Percentiles rank a stretch among this genome's conserved stretches.
These are phyloP conservation scores for Candida sp. DNA, from an alignment of 1,139 yeast species.

Conservation along the genomic window DNA sequence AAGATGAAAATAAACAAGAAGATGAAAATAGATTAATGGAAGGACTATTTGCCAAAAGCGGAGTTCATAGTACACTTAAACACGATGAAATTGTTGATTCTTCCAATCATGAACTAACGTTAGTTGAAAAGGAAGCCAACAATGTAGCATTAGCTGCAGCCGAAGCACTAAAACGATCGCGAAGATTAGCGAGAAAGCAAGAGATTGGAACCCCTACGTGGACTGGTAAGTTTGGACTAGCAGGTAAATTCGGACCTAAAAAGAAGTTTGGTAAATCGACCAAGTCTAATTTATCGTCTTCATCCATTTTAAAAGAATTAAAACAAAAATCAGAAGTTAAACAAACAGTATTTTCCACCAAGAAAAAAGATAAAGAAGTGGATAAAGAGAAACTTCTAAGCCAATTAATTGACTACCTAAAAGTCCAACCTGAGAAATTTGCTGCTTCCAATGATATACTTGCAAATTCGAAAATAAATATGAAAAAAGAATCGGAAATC, in stretches of 20 bases:
- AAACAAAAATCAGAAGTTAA: constrained; percentile 14
- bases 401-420: constrained; percentile 32
- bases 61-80: constrained; percentile 72
- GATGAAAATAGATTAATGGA: constrained; percentile 65
- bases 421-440: constrained; percentile 32
- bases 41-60: constrained; percentile 67
- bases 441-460: constrained; percentile 61
- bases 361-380: constrained; percentile 13
- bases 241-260: constrained; percentile 52
- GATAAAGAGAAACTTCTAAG: constrained; percentile 30
- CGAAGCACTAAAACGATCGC: constrained; percentile 63
- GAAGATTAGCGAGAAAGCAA: constrained; percentile 59
- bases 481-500: constrained; percentile 55
- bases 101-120: constrained; percentile 42
- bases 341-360: constrained; percentile 10
- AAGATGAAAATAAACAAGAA: constrained; percentile 16
- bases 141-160: constrained; percentile 78
- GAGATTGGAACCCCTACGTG: constrained; percentile 89
- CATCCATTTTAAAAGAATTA: constrained; percentile 32
- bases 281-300: constrained; percentile 17
- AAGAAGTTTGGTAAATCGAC: constrained; percentile 9
- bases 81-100: constrained; percentile 77
- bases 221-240: constrained; percentile 91
- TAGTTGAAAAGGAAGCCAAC: constrained; percentile 74
- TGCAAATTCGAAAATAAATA: constrained; percentile 39